Evolutionary conservation across 345 rosid species (phyloP).

Genomic region (Populus nigra): DNA sequence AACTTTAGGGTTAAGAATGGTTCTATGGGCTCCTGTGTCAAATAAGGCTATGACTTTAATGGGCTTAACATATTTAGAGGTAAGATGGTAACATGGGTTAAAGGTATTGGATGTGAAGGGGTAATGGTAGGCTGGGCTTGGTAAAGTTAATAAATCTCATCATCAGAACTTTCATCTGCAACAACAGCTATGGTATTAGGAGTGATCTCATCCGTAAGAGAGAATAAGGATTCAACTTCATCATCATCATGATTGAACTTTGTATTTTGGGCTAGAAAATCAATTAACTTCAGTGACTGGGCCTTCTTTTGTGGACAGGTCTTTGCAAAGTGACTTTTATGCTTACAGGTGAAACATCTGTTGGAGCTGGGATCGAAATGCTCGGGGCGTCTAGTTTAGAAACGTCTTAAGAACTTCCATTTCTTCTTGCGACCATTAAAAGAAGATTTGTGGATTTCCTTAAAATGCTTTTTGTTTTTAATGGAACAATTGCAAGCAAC

Average conservation of each 20-base stretch:
- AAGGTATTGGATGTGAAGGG: no score
- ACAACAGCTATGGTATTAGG: rapidly evolving
- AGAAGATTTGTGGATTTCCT: no score
- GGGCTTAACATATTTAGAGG: background rate
- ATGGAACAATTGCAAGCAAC: no score
- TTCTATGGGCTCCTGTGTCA: background rate
- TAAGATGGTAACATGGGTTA: no score
- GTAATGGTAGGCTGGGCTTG: no score
- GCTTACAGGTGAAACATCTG: background rate
- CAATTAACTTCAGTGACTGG: background rate
- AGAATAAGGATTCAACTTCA: background rate
- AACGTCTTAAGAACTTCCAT: no score
- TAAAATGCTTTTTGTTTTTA: no score
- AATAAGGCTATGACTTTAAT: no score
- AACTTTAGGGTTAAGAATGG: background rate
- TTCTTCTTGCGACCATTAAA: rapidly evolving
- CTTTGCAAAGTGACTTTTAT: no score
- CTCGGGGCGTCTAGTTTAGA: background rate
- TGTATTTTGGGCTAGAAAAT: background rate
- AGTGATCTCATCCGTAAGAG: background rate
- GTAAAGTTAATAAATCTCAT: background rate
- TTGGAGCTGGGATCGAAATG: background rate
- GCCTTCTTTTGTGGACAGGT: background rate
- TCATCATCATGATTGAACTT: no score
- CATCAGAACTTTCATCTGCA: background rate